Evolutionary conservation across 1,284 basidiomycete species (phyloP), one percentile per base, ranked within the genome.

Genomic region (Puccinia hordei): DNA sequence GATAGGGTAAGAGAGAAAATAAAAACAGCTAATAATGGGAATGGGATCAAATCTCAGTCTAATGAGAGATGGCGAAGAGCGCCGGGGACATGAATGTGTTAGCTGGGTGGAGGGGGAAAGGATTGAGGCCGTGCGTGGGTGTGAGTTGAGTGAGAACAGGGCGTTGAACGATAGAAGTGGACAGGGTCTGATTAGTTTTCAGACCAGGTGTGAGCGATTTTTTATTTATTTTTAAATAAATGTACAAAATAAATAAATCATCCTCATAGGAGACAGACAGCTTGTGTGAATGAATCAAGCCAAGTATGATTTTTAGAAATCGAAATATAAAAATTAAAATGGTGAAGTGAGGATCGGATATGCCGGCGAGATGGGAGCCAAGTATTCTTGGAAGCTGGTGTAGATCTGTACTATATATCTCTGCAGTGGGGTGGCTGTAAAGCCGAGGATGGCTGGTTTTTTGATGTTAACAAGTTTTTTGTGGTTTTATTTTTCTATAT

Each of bases 161-260:
- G 53, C 53, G 46, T 49, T 49, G 46, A 55, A n/a, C 53, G 53
- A 55, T 55, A n/a, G 53, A 55, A 55, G n/a, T 24, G 53, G 53
- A 13, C 4, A 27, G 24, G n/a, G 53, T 55, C 53, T n/a, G 53
- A 19, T 55, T 55, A n/a, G 53, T 3, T 55, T 24, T 55, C 53
- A 24, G 53, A 55, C 53, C n/a, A 55, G 53, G 53, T 13, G 9
- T n/a, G 53, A 24, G 53, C 53, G 53, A 55, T 4, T 12, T 41
- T 41, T 12, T n/a, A n/a, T n/a, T n/a, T n/a, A n/a, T n/a, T n/a
- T n/a, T n/a, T 44, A 13, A 13, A 44, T 44, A 13, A 44, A 44
- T 8, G 13, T 8, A 44, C 8, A 44, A 19, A 49, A 49, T 9
- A 49, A 49, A 19, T 24, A 55, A 55, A 19, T 5, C 22, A 55